Conservation (phyloP, 78 protist genomes). For the Creolimax fragrantissima region DNA sequence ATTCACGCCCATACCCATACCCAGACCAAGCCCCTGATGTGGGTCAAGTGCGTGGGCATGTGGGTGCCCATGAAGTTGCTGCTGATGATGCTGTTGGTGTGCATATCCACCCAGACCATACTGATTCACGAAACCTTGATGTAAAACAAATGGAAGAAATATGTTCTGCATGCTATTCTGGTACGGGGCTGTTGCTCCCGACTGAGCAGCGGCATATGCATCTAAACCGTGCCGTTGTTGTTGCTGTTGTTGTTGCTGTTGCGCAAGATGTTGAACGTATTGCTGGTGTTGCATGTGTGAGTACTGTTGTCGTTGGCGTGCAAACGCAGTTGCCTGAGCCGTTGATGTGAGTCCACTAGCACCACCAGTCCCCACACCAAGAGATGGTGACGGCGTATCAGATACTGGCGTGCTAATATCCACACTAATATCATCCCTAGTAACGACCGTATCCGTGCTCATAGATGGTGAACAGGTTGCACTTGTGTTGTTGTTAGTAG, state of each 20-base stretch:
- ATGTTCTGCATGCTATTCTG: too few relatives aligned
- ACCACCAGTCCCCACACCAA: too few relatives aligned
- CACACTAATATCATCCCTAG: too few relatives aligned
- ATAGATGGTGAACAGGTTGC: too few relatives aligned
- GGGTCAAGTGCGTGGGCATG: background rate
- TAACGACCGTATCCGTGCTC: too few relatives aligned
- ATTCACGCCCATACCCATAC: background rate
- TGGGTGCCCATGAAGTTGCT: background rate
- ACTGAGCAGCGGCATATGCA: background rate
- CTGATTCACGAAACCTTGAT: background rate
- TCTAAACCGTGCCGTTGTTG: background rate
- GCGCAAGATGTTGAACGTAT: background rate
- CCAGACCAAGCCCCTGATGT: background rate
- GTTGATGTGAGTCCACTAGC: too few relatives aligned
- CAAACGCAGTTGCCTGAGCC: too few relatives aligned
- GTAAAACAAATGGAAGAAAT: background rate
- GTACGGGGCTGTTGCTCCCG: background rate
- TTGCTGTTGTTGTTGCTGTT: background rate
- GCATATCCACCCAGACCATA: background rate
- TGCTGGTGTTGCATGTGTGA: background rate
- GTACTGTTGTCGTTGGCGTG: background rate
- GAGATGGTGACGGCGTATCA: too few relatives aligned
- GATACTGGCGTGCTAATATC: too few relatives aligned
- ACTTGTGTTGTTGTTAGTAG: too few relatives aligned
- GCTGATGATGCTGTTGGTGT: background rate